Conservation (phyloP, 1,139 yeast species). For the Nakaseomyces bracarensis region DNA sequence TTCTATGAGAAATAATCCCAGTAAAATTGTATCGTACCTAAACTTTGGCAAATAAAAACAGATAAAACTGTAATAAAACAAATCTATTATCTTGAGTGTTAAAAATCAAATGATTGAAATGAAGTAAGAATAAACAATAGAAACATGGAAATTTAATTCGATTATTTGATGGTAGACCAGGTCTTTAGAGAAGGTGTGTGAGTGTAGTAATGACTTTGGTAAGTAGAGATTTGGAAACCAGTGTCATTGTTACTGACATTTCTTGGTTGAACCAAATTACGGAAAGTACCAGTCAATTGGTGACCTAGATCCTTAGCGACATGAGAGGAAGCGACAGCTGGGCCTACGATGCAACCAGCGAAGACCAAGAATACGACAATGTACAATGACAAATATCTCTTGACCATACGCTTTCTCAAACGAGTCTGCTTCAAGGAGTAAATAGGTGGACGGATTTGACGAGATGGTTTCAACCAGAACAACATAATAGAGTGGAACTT, state of each 20-base stretch:
- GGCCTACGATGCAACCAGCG: conserved; percentile 76
- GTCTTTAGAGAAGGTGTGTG: conserved; percentile 47
- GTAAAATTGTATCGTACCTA: conserved; percentile 1
- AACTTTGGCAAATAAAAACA: conserved; percentile 4
- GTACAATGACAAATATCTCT: conserved; percentile 83
- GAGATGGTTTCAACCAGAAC: conserved; percentile 97
- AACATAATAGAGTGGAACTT: conserved; percentile 98
- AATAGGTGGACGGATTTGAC: conserved; percentile 98
- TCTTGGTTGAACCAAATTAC: conserved; percentile 86
- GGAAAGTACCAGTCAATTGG: conserved; percentile 43
- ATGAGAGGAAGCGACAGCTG: conserved; percentile 65
- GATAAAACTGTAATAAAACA: conserved; percentile 4
- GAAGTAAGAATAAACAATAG: conserved; percentile 10
- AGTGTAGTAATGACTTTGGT: conserved; percentile 47
- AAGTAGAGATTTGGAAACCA: conserved; percentile 46
- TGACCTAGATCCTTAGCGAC: conserved; percentile 33
- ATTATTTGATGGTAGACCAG: conserved; percentile 57
- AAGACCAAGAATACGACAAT: conserved; percentile 61
- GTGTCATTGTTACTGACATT: conserved; percentile 76
- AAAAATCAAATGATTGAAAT: conserved; percentile 7
- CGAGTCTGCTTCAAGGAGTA: conserved; percentile 95
- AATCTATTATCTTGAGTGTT: conserved; percentile 7
- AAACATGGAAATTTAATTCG: conserved; percentile 4
- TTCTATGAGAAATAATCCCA: background rate
- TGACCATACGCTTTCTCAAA: conserved; percentile 97